A percentile compares a stretch with the other conserved stretches of the same genome.
Evolutionary conservation across 148 eudicot species (phyloP).

Genomic region (Rhododendron mucronatum): DNA sequence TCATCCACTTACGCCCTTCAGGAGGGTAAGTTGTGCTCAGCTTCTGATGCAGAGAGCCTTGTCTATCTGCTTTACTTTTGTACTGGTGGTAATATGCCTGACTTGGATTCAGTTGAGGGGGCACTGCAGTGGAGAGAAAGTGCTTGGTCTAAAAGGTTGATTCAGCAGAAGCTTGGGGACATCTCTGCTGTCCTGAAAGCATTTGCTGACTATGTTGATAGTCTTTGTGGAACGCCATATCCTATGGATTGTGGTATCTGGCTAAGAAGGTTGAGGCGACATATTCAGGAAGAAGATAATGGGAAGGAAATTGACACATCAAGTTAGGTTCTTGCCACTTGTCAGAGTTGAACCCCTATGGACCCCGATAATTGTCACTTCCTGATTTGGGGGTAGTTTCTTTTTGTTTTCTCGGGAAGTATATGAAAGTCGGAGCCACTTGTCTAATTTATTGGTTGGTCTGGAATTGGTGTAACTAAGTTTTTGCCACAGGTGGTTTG

Average conservation of each 20-base stretch:
- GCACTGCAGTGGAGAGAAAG: conserved; percentile 88
- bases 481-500: not conserved
- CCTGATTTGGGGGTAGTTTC: not conserved
- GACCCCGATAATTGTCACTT: not conserved
- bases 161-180: conserved; percentile 90
- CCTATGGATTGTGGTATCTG: conserved; percentile 77
- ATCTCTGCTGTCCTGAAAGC: conserved; percentile 91
- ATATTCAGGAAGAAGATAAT: conserved; percentile 54
- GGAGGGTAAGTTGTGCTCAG: conserved; percentile 86
- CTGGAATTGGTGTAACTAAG: not conserved
- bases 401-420: conserved; percentile 4
- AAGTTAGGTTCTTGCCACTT: conserved; percentile 19
- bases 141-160: conserved; percentile 84
- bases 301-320: conserved; percentile 69
- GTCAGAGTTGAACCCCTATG: not conserved
- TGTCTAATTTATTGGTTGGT: not conserved
- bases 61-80: conserved; percentile 85
- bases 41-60: conserved; percentile 93
- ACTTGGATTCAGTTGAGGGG: conserved; percentile 88
- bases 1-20: conserved; percentile 91
- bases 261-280: conserved; percentile 74
- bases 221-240: conserved; percentile 92
- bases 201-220: conserved; percentile 95
- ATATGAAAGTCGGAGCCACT: conserved; percentile 12
- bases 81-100: conserved; percentile 67